Percentiles rank a stretch among this genome's conserved stretches.
Evolutionary conservation across 192 early-diverging fungal species (phyloP).

Genomic region (Haplosporangium gracile): DNA sequence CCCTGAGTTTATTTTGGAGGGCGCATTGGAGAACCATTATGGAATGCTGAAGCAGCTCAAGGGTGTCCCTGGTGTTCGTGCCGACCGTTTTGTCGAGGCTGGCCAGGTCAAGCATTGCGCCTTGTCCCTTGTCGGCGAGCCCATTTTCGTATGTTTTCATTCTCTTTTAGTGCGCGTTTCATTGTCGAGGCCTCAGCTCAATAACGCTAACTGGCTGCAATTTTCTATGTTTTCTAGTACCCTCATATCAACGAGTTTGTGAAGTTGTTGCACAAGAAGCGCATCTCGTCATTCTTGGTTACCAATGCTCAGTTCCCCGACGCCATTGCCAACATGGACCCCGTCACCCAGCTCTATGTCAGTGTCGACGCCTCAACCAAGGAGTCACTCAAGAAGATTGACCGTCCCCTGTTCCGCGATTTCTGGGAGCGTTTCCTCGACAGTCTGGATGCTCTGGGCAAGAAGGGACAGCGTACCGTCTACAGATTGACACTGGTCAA

Average conservation of each 20-base stretch:
- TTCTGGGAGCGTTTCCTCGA: conserved; percentile 83
- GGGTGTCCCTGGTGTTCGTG: conserved; percentile 80
- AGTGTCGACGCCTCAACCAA: conserved; percentile 83
- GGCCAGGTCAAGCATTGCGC: conserved; percentile 75
- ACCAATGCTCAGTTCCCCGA: conserved; percentile 85
- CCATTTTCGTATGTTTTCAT: conserved; percentile 61
- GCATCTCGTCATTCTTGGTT: conserved; percentile 80
- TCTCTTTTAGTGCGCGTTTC: neutral
- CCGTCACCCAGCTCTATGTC: conserved; percentile 81
- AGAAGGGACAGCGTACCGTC: conserved; percentile 81
- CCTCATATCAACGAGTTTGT: conserved; percentile 85
- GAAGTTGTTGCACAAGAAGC: conserved; percentile 71
- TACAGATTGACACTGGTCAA: conserved; percentile 82
- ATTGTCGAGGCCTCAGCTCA: neutral
- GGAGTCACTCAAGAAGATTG: conserved; percentile 80
- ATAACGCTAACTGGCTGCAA: too few relatives aligned
- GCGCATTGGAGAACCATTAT: conserved; percentile 77
- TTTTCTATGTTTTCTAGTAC: conserved; percentile 57
- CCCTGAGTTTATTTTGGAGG: conserved; percentile 74
- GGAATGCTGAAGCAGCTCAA: conserved; percentile 82
- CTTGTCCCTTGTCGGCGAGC: conserved; percentile 77
- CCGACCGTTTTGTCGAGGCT: conserved; percentile 81
- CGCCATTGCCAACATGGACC: conserved; percentile 70
- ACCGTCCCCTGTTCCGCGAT: conserved; percentile 80
- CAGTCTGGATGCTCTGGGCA: conserved; percentile 71